Conservation (phyloP, 1,284 basidiomycete genomes). For the Trametes pubescens region DNA sequence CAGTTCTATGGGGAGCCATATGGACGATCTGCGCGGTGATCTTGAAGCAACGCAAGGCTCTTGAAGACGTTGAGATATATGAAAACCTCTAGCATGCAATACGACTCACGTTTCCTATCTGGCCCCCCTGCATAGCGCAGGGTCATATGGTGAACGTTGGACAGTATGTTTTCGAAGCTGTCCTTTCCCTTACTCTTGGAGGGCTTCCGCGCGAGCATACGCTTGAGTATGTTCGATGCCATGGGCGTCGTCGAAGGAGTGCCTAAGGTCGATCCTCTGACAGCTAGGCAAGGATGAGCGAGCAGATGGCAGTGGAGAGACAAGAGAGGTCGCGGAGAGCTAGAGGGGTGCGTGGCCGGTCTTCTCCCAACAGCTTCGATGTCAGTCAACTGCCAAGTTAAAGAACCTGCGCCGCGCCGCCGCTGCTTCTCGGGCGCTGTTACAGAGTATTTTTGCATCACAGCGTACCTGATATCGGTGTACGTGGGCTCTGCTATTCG, state of each 20-base stretch:
- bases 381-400: not conserved
- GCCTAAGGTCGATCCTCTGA: not conserved
- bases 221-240: not conserved
- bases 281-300: not conserved
- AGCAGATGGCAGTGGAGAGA: not conserved
- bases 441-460: not conserved
- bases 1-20: not conserved
- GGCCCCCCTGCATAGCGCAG: too few species aligned
- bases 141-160: not conserved
- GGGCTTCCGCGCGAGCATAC: not conserved
- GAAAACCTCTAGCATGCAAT: too few species aligned
- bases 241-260: not conserved
- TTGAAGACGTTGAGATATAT: too few species aligned
- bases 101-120: too few species aligned
- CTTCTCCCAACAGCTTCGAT: not conserved
- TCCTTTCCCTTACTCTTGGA: not conserved
- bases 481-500: not conserved
- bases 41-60: not conserved
- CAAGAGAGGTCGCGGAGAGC: not conserved
- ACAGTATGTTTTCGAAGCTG: not conserved
- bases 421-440: not conserved
- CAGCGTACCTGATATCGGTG: not conserved
- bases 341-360: too few species aligned
- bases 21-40: not conserved
- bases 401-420: not conserved